These are phyloP conservation scores for Phialocephala subalpina DNA, from an alignment of 2,329 filamentous ascomycete genomes.

Conservation along the genomic window DNA sequence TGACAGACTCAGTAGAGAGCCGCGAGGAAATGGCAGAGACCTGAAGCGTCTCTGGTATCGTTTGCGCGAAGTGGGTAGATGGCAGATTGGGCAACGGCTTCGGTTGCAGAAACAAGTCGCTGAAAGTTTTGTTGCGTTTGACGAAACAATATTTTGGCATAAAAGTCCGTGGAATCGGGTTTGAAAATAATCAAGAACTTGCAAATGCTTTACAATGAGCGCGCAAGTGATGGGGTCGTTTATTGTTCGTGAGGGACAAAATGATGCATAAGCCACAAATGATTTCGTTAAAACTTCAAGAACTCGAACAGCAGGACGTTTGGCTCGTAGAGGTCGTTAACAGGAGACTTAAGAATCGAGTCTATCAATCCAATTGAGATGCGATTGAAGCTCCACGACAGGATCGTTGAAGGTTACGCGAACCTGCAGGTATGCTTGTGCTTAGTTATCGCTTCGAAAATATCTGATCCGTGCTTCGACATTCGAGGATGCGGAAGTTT, in stretches of 20 bases:
- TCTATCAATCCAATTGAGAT: constrained; percentile 45
- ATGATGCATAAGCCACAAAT: constrained; percentile 39
- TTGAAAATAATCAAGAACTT: constrained; percentile 24
- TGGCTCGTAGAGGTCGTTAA: constrained; percentile 54
- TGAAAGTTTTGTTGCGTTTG: constrained; percentile 21
- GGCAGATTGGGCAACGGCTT: constrained; percentile 4
- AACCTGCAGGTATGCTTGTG: constrained; percentile 48
- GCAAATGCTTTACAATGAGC: constrained; percentile 37
- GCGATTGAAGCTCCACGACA: constrained; percentile 45
- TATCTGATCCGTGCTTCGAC: constrained; percentile 41
- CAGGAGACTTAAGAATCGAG: constrained; percentile 42
- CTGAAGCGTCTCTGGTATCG: constrained; percentile 14
- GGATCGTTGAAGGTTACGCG: constrained; percentile 42
- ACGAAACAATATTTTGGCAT: constrained; percentile 30
- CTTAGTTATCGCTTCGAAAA: constrained; percentile 42
- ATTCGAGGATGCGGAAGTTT: constrained; percentile 39
- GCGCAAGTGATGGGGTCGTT: constrained; percentile 37
- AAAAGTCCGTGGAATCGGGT: constrained; percentile 27
- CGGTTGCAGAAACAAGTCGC: constrained; percentile 17
- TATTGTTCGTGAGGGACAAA: constrained; percentile 38
- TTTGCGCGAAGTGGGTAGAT: constrained; percentile 8
- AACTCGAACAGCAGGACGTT: constrained; percentile 46
- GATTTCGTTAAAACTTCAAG: constrained; percentile 40
- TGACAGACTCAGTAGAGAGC: constrained; percentile 38
- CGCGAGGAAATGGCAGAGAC: constrained; percentile 23